Conservation (phyloP, 495 filamentous ascomycete genomes). For the Pseudevernia furfuracea region DNA sequence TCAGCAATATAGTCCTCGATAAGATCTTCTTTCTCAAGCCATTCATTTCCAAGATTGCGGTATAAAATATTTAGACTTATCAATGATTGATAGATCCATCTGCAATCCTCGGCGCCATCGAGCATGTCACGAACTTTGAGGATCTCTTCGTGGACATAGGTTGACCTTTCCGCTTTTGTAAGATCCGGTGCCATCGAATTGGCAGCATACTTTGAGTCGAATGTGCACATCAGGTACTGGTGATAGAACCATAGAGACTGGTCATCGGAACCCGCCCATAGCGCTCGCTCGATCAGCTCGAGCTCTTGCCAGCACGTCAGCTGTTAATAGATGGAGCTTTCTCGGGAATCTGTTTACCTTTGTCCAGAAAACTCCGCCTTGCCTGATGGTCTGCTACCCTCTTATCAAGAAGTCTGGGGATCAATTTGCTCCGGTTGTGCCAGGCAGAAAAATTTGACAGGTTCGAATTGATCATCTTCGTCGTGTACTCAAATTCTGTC, state of each 20-base stretch:
- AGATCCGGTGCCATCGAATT: conserved; percentile 57
- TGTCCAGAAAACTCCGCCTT: conserved; percentile 61
- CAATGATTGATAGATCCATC: conserved; percentile 73
- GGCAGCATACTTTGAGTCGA: conserved; percentile 44
- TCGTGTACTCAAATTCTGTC: conserved; percentile 81
- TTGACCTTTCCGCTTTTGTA: conserved; percentile 49
- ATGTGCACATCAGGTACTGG: conserved; percentile 63
- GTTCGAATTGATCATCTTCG: conserved; percentile 70
- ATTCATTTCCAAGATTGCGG: conserved; percentile 35
- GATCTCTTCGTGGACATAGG: conserved; percentile 61
- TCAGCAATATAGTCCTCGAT: conserved; percentile 55
- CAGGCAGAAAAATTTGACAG: conserved; percentile 96
- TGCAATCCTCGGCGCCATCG: conserved; percentile 65
- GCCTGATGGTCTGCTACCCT: conserved; percentile 52
- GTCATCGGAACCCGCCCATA: conserved; percentile 81
- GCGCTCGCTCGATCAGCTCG: conserved; percentile 60
- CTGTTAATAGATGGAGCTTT: conserved; percentile 3
- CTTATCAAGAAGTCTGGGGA: conserved; percentile 65
- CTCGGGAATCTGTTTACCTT: conserved; percentile 47
- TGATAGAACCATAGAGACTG: conserved; percentile 97
- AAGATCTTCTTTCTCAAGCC: conserved; percentile 29
- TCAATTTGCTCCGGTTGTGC: conserved; percentile 82
- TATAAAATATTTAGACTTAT: conserved; percentile 51
- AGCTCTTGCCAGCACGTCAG: conserved; percentile 49
- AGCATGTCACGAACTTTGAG: conserved; percentile 63